phyloP scores from a whole-genome alignment of 441 rosid species.

The Erysimum cheiri region DNA sequence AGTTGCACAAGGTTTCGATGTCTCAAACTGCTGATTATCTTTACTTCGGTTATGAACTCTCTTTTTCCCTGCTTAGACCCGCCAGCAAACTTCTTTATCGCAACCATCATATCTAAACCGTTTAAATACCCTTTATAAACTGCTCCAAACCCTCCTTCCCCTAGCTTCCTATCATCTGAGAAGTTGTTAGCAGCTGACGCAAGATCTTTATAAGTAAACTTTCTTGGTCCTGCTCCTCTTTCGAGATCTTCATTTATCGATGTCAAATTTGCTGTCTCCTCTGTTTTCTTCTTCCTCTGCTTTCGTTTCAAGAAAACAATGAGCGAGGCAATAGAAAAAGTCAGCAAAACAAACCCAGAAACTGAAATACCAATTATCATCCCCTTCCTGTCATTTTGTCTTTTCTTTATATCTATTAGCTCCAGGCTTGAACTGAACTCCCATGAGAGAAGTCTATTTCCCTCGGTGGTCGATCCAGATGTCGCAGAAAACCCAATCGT shows the following conservation, averaged over 20 bases:
- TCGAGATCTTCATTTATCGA: conserved; percentile 53
- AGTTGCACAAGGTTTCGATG: conserved; percentile 25
- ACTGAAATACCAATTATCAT: conserved; percentile 13
- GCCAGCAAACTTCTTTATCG: conserved; percentile 23
- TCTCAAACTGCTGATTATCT: conserved; percentile 23
- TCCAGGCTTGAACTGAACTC: conserved; percentile 20
- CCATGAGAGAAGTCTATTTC: conserved; percentile 17
- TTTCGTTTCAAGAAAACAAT: conserved; percentile 10
- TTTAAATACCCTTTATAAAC: conserved; percentile 54
- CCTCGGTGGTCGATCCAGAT: background rate
- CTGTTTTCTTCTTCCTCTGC: conserved; percentile 1
- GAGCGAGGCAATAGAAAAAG: background rate
- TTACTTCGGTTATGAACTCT: conserved; percentile 23
- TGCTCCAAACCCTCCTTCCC: conserved; percentile 64
- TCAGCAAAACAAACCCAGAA: conserved; percentile 10
- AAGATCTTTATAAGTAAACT: conserved; percentile 50
- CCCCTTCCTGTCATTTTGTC: background rate
- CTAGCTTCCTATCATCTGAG: conserved; percentile 54
- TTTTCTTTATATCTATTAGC: conserved; percentile 7
- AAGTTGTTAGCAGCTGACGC: conserved; percentile 52
- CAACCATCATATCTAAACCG: conserved; percentile 23
- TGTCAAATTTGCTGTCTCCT: conserved; percentile 30
- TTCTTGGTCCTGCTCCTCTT: conserved; percentile 62
- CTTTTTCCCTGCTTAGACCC: conserved; percentile 13
- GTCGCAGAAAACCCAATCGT: conserved; percentile 16